Conservation (phyloP, 805 yeast species). For the Ogataea methylovora region DNA sequence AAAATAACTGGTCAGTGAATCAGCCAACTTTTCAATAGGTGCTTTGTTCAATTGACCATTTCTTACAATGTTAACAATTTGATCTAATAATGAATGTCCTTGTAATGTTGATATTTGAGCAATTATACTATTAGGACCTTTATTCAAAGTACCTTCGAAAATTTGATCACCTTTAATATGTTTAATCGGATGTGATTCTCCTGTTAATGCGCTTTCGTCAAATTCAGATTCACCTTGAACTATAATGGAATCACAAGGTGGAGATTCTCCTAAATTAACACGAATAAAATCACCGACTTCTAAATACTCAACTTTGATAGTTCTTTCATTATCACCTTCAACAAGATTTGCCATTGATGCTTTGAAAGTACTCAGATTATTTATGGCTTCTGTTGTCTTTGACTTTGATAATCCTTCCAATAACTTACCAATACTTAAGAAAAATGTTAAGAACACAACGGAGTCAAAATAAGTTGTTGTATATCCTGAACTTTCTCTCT, state of each 20-base stretch:
- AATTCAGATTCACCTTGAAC: conserved; percentile 40
- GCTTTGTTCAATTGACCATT: conserved; percentile 69
- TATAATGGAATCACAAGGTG: conserved; percentile 50
- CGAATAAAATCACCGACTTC: conserved; percentile 46
- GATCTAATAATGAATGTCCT: conserved; percentile 62
- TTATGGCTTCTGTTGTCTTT: conserved; percentile 60
- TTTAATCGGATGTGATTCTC: conserved; percentile 53
- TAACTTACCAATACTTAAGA: conserved; percentile 61
- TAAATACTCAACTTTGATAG: conserved; percentile 33
- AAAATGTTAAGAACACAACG: conserved; percentile 68
- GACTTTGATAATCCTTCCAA: conserved; percentile 61
- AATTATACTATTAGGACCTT: conserved; percentile 45
- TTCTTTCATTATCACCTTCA: conserved; percentile 6
- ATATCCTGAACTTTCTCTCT: conserved; percentile 28
- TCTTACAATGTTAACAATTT: conserved; percentile 61
- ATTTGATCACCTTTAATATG: conserved; percentile 57
- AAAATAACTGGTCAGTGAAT: conserved; percentile 58
- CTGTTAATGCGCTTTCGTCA: conserved; percentile 58
- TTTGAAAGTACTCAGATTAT: conserved; percentile 44
- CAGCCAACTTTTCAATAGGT: conserved; percentile 68
- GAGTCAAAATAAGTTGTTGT: conserved; percentile 72
- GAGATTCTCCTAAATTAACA: conserved; percentile 49
- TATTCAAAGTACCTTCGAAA: conserved; percentile 66
- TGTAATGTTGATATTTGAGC: conserved; percentile 52
- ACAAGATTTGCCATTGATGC: conserved; percentile 41